Conservation (phyloP, 2,329 filamentous ascomycete genomes). For the Pseudopyrenochaeta lycopersici region DNA sequence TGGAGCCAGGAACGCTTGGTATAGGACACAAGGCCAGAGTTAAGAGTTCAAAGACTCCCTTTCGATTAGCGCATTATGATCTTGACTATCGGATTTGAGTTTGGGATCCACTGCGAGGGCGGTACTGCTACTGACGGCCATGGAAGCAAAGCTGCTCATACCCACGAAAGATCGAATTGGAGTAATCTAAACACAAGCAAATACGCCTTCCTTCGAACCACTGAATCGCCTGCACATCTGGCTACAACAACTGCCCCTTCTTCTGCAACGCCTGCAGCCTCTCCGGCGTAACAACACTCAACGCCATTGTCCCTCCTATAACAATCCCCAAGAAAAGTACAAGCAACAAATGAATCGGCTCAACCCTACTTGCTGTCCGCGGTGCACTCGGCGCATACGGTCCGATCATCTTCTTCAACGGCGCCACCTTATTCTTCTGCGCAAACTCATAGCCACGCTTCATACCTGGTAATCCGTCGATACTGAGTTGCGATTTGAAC, state of each 20-base stretch:
- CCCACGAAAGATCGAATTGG: no score
- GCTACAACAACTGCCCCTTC: constrained; percentile 26
- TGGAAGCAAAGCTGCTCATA: no score
- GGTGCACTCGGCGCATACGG: constrained; percentile 34
- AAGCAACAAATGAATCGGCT: constrained; percentile 27
- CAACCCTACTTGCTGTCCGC: constrained; percentile 16
- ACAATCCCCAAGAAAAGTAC: constrained; percentile 41
- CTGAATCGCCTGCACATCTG: background rate
- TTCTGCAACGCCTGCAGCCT: constrained; percentile 27
- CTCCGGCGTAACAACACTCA: constrained; percentile 37
- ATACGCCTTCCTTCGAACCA: no score
- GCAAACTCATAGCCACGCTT: constrained; percentile 49
- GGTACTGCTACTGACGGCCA: no score
- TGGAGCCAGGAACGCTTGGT: no score
- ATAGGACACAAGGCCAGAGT: no score
- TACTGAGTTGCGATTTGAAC: constrained; percentile 53
- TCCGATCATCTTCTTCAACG: constrained; percentile 56
- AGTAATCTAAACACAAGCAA: no score
- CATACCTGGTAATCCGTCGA: constrained; percentile 57
- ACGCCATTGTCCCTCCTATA: constrained; percentile 36
- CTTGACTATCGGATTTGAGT: no score
- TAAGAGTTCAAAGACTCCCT: no score
- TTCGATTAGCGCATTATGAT: no score
- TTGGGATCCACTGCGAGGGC: no score
- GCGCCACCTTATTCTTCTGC: constrained; percentile 47